phyloP scores from a whole-genome alignment of 2,329 filamentous ascomycete genomes.

The Calonectria pseudoreteaudii region DNA sequence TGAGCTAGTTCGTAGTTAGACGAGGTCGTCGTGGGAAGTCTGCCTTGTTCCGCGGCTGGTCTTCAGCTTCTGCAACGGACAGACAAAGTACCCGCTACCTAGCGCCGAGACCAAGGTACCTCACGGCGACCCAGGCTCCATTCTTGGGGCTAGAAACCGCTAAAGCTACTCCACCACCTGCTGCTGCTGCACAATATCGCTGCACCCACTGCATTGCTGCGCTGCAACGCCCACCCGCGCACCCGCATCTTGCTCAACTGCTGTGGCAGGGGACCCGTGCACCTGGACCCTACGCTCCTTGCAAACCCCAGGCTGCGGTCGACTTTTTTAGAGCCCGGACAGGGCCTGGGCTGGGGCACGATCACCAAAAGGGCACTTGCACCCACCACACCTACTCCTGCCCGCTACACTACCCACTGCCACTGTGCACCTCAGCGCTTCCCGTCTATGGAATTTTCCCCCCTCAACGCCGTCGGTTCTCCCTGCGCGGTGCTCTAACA shows the following conservation, averaged over 20 bases:
- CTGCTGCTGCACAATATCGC: conserved; percentile 12
- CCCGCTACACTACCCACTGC: conserved; percentile 16
- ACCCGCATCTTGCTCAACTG: conserved; percentile 24
- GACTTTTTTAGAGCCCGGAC: conserved; percentile 8
- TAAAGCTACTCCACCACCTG: conserved; percentile 13
- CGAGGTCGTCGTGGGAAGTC: conserved; percentile 3
- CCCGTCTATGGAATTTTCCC: conserved; percentile 32
- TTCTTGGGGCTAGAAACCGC: conserved; percentile 21
- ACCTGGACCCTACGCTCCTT: conserved; percentile 1
- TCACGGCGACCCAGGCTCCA: conserved; percentile 2
- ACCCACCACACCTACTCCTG: conserved; percentile 4
- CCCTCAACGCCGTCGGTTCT: conserved; percentile 28
- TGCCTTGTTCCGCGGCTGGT: conserved; percentile 20
- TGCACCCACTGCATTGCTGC: conserved; percentile 12
- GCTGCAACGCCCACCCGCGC: conserved; percentile 21
- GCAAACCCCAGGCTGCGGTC: conserved; percentile 12
- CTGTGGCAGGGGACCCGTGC: conserved; percentile 13
- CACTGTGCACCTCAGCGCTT: conserved; percentile 20
- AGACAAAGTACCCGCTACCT: conserved; percentile 19
- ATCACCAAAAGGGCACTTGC: conserved; percentile 24
- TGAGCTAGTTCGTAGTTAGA: conserved; percentile 10
- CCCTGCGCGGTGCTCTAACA: conserved; percentile 22
- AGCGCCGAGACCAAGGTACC: conserved; percentile 14
- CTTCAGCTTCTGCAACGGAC: conserved; percentile 11
- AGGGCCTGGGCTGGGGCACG: conserved; percentile 1